Evolutionary conservation across 2,329 filamentous ascomycete species (phyloP).

Genomic region (Tympanopsis confertula): DNA sequence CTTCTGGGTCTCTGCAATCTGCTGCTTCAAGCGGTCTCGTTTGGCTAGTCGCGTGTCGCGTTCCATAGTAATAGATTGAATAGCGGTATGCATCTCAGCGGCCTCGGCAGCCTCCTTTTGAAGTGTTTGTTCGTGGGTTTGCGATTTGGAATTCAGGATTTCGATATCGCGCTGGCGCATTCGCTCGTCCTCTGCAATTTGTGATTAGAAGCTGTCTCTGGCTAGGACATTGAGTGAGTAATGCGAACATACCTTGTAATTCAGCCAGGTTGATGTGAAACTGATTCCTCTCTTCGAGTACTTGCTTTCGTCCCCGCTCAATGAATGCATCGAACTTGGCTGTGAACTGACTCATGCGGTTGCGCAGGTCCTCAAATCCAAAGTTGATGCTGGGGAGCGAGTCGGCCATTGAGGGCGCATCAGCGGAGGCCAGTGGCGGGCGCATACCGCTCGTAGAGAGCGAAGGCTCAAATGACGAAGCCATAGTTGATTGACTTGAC

Average conservation of each 20-base stretch:
- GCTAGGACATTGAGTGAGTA: neutral
- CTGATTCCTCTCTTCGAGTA: neutral
- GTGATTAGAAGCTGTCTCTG: neutral
- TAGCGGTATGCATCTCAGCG: slow-evolving; percentile 47
- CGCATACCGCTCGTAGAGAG: slow-evolving; percentile 39
- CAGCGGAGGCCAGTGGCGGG: slow-evolving; percentile 34
- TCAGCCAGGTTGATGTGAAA: neutral
- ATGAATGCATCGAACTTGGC: neutral
- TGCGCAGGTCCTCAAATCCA: slow-evolving; percentile 1
- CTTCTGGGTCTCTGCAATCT: slow-evolving; percentile 36
- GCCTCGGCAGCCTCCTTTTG: slow-evolving; percentile 50
- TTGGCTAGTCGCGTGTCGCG: slow-evolving; percentile 40
- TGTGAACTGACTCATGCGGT: slow-evolving; percentile 1
- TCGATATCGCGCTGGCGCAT: neutral
- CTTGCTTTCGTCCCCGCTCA: slow-evolving; percentile 1
- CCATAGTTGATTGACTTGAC: slow-evolving; percentile 10
- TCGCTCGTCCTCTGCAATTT: slow-evolving; percentile 1
- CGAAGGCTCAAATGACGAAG: slow-evolving; percentile 42
- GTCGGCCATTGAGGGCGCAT: slow-evolving; percentile 48
- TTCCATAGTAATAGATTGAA: slow-evolving; percentile 40
- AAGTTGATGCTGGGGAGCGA: slow-evolving; percentile 14
- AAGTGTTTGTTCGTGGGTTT: slow-evolving; percentile 40
- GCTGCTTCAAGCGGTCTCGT: slow-evolving; percentile 39
- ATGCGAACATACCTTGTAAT: neutral
- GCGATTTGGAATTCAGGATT: slow-evolving; percentile 35